A percentile compares a stretch with the other conserved stretches of the same genome.
These are phyloP conservation scores for Haemoproteus tartakovskyi DNA, from an alignment of 169 alveolate species.

Conservation along the genomic window DNA sequence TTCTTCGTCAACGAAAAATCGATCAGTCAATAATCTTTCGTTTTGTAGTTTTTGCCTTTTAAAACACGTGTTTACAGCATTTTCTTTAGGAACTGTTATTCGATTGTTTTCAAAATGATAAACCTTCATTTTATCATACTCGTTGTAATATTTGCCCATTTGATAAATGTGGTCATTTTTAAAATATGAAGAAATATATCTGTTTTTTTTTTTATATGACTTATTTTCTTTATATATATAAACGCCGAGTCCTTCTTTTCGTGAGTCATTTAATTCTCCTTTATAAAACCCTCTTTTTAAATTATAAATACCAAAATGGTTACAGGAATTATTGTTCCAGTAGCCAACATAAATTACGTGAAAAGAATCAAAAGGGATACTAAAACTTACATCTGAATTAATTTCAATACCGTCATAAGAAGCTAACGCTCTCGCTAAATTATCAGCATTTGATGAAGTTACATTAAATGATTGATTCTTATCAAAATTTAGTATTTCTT, in stretches of 20 bases:
- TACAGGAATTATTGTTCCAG: constrained; percentile 34
- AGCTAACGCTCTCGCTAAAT: constrained; percentile 39
- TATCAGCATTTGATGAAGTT: constrained; percentile 40
- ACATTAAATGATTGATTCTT: constrained; percentile 31
- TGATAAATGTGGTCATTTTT: constrained; percentile 29
- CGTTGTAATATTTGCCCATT: constrained; percentile 62
- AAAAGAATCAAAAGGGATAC: constrained; percentile 19
- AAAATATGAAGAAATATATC: constrained; percentile 62
- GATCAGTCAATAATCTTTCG: constrained; percentile 30
- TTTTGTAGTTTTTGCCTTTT: constrained; percentile 5
- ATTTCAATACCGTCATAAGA: constrained; percentile 45
- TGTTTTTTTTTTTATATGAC: constrained; percentile 57
- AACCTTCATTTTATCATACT: constrained; percentile 54
- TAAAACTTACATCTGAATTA: constrained; percentile 36
- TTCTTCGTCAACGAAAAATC: constrained; percentile 21
- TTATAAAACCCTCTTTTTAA: constrained; percentile 59
- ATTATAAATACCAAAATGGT: constrained; percentile 63
- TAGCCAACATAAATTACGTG: constrained; percentile 54
- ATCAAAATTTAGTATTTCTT: constrained; percentile 30
- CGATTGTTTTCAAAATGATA: constrained; percentile 50
- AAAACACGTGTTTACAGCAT: constrained; percentile 11
- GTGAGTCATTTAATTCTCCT: constrained; percentile 55
- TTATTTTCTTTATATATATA: constrained; percentile 60
- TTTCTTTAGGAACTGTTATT: constrained; percentile 6
- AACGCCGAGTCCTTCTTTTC: constrained; percentile 61